Evolutionary conservation across 768 basidiomycete genomes (phyloP).

Genomic region (Coprinellus micaceus): DNA sequence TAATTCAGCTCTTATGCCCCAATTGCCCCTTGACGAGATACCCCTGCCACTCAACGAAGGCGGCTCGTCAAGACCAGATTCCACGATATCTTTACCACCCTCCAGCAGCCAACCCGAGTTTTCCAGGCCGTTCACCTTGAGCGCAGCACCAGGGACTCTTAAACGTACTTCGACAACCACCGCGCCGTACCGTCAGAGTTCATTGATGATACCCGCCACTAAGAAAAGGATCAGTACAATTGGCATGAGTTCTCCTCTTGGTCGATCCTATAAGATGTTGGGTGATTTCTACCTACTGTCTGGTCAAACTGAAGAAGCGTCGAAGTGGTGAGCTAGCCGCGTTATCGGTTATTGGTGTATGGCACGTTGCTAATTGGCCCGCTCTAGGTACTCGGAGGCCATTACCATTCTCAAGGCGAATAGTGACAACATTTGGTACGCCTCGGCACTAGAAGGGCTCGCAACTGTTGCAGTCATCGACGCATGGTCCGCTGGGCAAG

Average conservation of each 20-base stretch:
- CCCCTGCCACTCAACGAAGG: slow-evolving; percentile 48
- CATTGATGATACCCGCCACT: slow-evolving; percentile 41
- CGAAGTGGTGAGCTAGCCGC: slow-evolving; percentile 56
- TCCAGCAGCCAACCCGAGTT: slow-evolving; percentile 60
- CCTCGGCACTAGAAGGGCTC: slow-evolving; percentile 80
- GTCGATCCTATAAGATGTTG: slow-evolving; percentile 80
- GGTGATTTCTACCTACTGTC: slow-evolving; percentile 87
- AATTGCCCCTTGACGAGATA: slow-evolving; percentile 58
- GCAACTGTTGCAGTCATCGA: slow-evolving; percentile 78
- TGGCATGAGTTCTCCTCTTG: slow-evolving; percentile 74
- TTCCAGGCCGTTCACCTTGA: slow-evolving; percentile 29
- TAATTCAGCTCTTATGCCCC: slow-evolving; percentile 64
- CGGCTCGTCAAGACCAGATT: slow-evolving; percentile 38
- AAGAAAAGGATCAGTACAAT: slow-evolving; percentile 64
- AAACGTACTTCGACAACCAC: slow-evolving; percentile 57
- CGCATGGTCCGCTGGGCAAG: slow-evolving; percentile 76
- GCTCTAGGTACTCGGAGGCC: slow-evolving; percentile 81
- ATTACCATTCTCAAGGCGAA: slow-evolving; percentile 68
- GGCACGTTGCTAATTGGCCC: slow-evolving; percentile 14
- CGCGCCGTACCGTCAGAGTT: slow-evolving; percentile 49
- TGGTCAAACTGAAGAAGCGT: slow-evolving; percentile 81
- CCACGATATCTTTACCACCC: slow-evolving; percentile 43
- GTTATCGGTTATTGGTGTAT: slow-evolving; percentile 5
- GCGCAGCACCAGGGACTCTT: slow-evolving; percentile 33
- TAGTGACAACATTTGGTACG: slow-evolving; percentile 86